phyloP scores from a whole-genome alignment of 2,329 filamentous ascomycete genomes.

The Clonostachys rosea region DNA sequence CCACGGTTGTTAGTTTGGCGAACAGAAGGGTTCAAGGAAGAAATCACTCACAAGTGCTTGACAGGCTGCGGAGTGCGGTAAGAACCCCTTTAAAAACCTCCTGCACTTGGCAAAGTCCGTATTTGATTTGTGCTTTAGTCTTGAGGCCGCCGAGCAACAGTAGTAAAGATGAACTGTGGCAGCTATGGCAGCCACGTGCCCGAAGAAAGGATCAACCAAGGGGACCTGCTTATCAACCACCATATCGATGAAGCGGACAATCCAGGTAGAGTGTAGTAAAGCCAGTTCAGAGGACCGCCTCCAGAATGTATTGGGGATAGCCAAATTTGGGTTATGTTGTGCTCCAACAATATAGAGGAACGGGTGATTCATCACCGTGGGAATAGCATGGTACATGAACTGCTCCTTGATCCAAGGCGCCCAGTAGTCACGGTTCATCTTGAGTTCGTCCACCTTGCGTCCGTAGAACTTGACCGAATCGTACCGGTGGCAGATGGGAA shows the following conservation, averaged over 20 bases:
- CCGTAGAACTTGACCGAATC: constrained; percentile 48
- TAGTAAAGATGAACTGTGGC: constrained; percentile 50
- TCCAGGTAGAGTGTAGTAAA: constrained; percentile 46
- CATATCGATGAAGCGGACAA: constrained; percentile 50
- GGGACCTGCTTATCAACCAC: constrained; percentile 42
- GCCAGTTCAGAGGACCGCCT: constrained; percentile 44
- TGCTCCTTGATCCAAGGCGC: constrained; percentile 46
- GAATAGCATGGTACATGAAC: constrained; percentile 47
- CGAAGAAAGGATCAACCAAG: constrained; percentile 46
- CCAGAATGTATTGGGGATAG: constrained; percentile 51
- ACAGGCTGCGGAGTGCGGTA: constrained; percentile 40
- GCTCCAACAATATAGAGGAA: constrained; percentile 48
- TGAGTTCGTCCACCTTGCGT: constrained; percentile 38
- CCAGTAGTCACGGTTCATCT: constrained; percentile 41
- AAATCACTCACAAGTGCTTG: constrained; percentile 30
- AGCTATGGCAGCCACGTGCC: constrained; percentile 43
- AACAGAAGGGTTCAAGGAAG: not conserved
- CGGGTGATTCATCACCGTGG: constrained; percentile 45
- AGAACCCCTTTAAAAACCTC: constrained; percentile 41
- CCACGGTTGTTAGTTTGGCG: constrained; percentile 1
- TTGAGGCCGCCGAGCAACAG: constrained; percentile 41
- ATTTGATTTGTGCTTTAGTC: constrained; percentile 45
- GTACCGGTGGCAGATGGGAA: constrained; percentile 45
- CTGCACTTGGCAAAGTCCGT: constrained; percentile 46
- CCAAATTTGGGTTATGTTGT: constrained; percentile 44